These are phyloP conservation scores for Hirsutella rhossiliensis DNA, from an alignment of 2,329 filamentous ascomycete species.

Conservation along the genomic window DNA sequence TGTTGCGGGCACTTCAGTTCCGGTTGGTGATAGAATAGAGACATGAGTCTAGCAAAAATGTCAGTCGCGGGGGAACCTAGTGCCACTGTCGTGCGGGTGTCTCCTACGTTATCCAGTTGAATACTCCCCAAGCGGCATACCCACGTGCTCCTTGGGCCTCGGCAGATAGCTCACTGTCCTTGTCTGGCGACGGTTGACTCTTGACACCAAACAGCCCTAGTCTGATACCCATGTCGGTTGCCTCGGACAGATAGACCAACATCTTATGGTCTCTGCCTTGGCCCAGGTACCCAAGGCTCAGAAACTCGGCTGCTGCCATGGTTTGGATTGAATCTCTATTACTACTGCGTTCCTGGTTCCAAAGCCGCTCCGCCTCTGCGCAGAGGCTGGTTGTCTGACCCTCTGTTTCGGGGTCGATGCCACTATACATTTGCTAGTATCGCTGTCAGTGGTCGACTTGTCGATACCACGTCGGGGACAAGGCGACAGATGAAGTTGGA, in stretches of 20 bases:
- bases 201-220: constrained; percentile 12
- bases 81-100: not conserved
- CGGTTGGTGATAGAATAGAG: constrained; percentile 20
- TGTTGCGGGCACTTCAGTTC: constrained; percentile 9
- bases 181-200: not conserved
- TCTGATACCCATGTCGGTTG: constrained; percentile 13
- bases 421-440: constrained; percentile 21
- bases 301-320: constrained; percentile 16
- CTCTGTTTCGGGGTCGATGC: constrained; percentile 14
- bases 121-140: constrained; percentile 12
- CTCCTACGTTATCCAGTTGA: constrained; percentile 22
- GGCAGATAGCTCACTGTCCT: not conserved
- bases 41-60: constrained; percentile 13
- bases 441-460: not conserved
- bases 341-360: constrained; percentile 9
- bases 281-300: constrained; percentile 18
- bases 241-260: constrained; percentile 12
- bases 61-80: not conserved
- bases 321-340: constrained; percentile 10
- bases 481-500: not conserved
- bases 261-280: constrained; percentile 17
- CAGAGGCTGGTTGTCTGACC: constrained; percentile 10
- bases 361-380: constrained; percentile 14
- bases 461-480: not conserved
- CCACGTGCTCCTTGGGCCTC: constrained; percentile 5